Percentiles rank a stretch among this genome's conserved stretches.
Evolutionary conservation across 768 basidiomycete species (phyloP).

Genomic region (Postia placenta): DNA sequence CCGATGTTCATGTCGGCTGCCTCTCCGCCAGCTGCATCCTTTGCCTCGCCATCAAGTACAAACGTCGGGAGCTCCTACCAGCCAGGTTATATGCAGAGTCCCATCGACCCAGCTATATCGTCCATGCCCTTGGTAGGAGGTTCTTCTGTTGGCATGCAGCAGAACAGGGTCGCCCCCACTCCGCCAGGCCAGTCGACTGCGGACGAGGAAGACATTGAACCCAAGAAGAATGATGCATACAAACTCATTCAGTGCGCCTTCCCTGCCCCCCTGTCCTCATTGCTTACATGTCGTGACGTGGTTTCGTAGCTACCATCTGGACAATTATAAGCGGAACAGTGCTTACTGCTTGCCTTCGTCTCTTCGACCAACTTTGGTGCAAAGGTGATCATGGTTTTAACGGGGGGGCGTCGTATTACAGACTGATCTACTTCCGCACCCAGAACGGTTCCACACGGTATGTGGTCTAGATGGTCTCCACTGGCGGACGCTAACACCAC

Average conservation of each 20-base stretch:
- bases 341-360: conserved; percentile 86
- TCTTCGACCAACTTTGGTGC: conserved; percentile 81
- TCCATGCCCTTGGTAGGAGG: conserved; percentile 38
- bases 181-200: conserved; percentile 8
- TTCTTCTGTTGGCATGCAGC: conserved; percentile 28
- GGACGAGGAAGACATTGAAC: conserved; percentile 59
- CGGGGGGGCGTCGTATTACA: not conserved
- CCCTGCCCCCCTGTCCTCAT: not conserved
- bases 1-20: conserved; percentile 56
- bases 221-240: conserved; percentile 71
- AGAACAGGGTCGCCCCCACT: conserved; percentile 13
- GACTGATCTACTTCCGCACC: conserved; percentile 4
- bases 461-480: conserved; percentile 18
- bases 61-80: conserved; percentile 26
- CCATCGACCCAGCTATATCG: conserved; percentile 48
- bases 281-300: not conserved
- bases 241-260: conserved; percentile 69
- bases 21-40: conserved; percentile 27
- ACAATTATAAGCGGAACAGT: conserved; percentile 82
- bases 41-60: conserved; percentile 28
- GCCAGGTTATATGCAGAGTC: conserved; percentile 43
- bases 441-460: conserved; percentile 83
- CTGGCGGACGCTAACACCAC: not conserved
- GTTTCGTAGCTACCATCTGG: conserved; percentile 71
- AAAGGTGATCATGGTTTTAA: conserved; percentile 42